Percentiles rank a stretch among this genome's conserved stretches.
Conservation (phyloP, 208 protist genomes). For the Leishmania turanica region DNA sequence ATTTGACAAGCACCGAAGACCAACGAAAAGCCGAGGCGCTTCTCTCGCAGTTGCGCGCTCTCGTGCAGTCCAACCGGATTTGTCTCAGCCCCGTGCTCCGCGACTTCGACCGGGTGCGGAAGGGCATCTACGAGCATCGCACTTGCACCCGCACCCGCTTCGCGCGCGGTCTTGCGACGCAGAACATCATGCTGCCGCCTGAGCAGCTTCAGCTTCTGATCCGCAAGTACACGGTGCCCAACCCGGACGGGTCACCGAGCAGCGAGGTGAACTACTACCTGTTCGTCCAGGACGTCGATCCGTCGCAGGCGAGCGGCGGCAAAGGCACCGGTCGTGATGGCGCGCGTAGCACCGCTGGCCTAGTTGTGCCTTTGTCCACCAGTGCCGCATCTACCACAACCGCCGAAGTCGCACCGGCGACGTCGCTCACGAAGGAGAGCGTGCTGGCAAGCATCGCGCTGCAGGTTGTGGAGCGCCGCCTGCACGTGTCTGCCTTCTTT, state of each 20-base stretch:
- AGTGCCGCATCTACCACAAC: neutral
- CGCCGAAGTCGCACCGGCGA: neutral
- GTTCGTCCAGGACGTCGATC: conserved; percentile 89
- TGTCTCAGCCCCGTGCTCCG: conserved; percentile 81
- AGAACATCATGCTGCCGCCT: conserved; percentile 80
- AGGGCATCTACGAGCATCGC: conserved; percentile 85
- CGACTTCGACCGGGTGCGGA: conserved; percentile 88
- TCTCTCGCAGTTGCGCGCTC: conserved; percentile 54
- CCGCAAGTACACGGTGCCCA: conserved; percentile 75
- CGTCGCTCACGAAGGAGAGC: conserved; percentile 21
- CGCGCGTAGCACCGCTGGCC: neutral
- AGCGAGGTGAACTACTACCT: conserved; percentile 89
- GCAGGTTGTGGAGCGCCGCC: conserved; percentile 58
- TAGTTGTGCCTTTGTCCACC: neutral
- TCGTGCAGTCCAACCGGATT: conserved; percentile 78
- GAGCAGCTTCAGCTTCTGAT: conserved; percentile 81
- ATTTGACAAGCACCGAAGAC: conserved; percentile 30
- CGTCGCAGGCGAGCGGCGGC: conserved; percentile 31
- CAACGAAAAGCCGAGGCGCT: conserved; percentile 40
- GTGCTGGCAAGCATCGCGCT: conserved; percentile 57
- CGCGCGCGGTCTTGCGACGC: conserved; percentile 72
- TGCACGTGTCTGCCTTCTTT: conserved; percentile 76
- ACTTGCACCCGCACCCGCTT: conserved; percentile 86
- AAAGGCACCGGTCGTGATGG: neutral
- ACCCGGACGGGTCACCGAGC: conserved; percentile 57